phyloP scores from a whole-genome alignment of 345 rosid genomes.

The Sapria himalayana region DNA sequence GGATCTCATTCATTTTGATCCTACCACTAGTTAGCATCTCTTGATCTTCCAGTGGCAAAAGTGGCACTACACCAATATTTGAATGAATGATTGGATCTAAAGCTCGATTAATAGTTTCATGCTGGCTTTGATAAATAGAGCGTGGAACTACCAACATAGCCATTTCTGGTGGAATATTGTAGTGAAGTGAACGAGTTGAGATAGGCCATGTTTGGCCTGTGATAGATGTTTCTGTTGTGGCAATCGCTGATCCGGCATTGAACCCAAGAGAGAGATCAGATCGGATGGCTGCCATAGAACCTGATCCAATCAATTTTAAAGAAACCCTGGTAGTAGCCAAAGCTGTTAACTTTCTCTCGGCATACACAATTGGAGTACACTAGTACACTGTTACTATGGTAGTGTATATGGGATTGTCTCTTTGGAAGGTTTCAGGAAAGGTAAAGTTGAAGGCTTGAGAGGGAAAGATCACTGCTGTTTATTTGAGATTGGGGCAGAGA shows the following conservation, averaged over 20 bases:
- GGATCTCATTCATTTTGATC: slow-evolving; percentile 28
- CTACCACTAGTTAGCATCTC: slow-evolving; percentile 18
- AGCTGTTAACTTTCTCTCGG: slow-evolving; percentile 13
- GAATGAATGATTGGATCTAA: slow-evolving; percentile 18
- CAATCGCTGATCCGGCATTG: slow-evolving; percentile 51
- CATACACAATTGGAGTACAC: neutral
- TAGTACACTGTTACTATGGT: slow-evolving; percentile 27
- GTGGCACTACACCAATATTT: slow-evolving; percentile 30
- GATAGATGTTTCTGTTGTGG: slow-evolving; percentile 16
- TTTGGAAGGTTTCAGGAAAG: neutral
- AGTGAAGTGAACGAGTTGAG: slow-evolving; percentile 24
- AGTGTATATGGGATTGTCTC: slow-evolving; percentile 8
- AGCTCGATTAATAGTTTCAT: slow-evolving; percentile 15
- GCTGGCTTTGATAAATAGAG: slow-evolving; percentile 53
- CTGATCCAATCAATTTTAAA: slow-evolving; percentile 57
- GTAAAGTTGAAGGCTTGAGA: slow-evolving; percentile 9
- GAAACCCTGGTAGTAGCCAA: slow-evolving; percentile 99
- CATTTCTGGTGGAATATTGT: slow-evolving; percentile 49
- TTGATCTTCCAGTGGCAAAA: slow-evolving; percentile 36
- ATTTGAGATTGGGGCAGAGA: neutral
- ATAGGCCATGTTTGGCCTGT: slow-evolving; percentile 33
- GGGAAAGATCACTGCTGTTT: slow-evolving; percentile 11
- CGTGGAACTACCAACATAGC: slow-evolving; percentile 64
- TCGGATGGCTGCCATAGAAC: slow-evolving; percentile 63
- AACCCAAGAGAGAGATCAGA: slow-evolving; percentile 91